Evolutionary conservation across 768 basidiomycete species (phyloP).

Genomic region (Tricholoma bakamatsutake): DNA sequence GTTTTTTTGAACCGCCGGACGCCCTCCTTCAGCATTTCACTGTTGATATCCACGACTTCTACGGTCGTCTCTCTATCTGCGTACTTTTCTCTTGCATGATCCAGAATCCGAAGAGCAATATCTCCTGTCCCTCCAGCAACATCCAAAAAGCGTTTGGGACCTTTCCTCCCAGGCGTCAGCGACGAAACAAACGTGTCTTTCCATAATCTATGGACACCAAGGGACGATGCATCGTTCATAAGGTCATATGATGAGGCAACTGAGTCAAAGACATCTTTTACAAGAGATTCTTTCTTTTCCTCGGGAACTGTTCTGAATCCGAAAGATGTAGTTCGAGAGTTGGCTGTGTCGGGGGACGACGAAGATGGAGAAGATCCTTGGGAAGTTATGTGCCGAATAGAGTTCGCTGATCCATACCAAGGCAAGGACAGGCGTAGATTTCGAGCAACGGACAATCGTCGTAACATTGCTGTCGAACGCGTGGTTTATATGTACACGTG

Average conservation of each 20-base stretch:
- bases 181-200: slow-evolving; percentile 83
- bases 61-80: slow-evolving; percentile 88
- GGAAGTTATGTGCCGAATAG: slow-evolving; percentile 14
- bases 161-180: slow-evolving; percentile 71
- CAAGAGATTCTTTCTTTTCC: slow-evolving; percentile 81
- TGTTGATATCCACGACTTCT: slow-evolving; percentile 90
- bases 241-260: slow-evolving; percentile 94
- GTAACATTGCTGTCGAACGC: not conserved
- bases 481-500: slow-evolving; percentile 7
- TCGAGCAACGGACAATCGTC: slow-evolving; percentile 5
- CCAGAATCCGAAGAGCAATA: slow-evolving; percentile 90
- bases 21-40: slow-evolving; percentile 92
- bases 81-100: slow-evolving; percentile 83
- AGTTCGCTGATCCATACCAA: not conserved
- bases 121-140: slow-evolving; percentile 98
- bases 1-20: slow-evolving; percentile 89
- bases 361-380: slow-evolving; percentile 10
- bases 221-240: slow-evolving; percentile 99
- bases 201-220: slow-evolving; percentile 96
- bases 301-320: slow-evolving; percentile 89
- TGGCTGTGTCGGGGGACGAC: slow-evolving; percentile 4
- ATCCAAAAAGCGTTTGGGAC: slow-evolving; percentile 80
- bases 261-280: slow-evolving; percentile 90
- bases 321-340: slow-evolving; percentile 70
- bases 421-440: slow-evolving; percentile 4